Conservation (phyloP, 768 basidiomycete species). For the Boletus rubropictus region DNA sequence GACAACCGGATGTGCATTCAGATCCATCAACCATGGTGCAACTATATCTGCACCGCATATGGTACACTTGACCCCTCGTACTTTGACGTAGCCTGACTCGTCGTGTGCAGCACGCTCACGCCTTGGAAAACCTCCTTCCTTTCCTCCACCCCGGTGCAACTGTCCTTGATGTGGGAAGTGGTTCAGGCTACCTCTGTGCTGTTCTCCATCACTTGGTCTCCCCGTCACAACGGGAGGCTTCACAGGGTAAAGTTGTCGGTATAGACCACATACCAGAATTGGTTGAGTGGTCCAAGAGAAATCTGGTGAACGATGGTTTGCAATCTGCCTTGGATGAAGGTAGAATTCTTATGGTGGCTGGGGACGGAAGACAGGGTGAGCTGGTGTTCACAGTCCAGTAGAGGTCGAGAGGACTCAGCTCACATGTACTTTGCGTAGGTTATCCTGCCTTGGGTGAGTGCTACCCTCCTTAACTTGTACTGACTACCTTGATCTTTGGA, state of each 20-base stretch:
- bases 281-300: slow-evolving; percentile 60
- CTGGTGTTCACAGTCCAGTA: not conserved
- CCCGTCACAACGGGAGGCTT: slow-evolving; percentile 6
- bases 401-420: not conserved
- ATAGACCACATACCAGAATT: slow-evolving; percentile 88
- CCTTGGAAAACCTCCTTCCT: slow-evolving; percentile 69
- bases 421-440: slow-evolving; percentile 23
- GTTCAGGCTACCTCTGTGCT: slow-evolving; percentile 81
- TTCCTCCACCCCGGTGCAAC: slow-evolving; percentile 63
- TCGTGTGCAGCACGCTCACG: slow-evolving; percentile 73
- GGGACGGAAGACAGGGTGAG: slow-evolving; percentile 77
- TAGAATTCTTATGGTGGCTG: slow-evolving; percentile 57
- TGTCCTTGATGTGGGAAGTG: slow-evolving; percentile 87
- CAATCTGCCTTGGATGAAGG: slow-evolving; percentile 46
- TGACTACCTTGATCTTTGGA: not conserved
- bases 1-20: slow-evolving; percentile 22
- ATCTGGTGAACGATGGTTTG: slow-evolving; percentile 64
- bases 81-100: not conserved
- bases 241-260: slow-evolving; percentile 65
- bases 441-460: slow-evolving; percentile 32
- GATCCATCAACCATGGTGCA: slow-evolving; percentile 74
- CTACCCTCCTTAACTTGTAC: too few species aligned
- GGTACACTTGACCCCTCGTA: slow-evolving; percentile 38
- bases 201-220: slow-evolving; percentile 72
- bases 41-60: slow-evolving; percentile 98